Conservation (phyloP, 2,329 filamentous ascomycete genomes). For the Xylariaceae sp. region DNA sequence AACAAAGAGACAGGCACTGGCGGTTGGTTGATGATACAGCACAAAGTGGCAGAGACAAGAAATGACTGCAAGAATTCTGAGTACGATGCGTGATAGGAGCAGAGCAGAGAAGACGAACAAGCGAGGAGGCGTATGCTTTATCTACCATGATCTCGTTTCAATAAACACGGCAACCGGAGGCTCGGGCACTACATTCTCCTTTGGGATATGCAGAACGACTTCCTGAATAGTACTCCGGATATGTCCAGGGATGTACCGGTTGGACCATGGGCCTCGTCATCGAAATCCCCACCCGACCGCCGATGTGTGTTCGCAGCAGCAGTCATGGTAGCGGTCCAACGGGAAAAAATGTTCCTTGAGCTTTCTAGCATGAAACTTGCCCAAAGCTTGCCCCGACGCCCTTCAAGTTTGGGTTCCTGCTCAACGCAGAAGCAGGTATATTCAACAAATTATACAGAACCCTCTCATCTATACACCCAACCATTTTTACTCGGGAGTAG, state of each 20-base stretch:
- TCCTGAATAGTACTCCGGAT: not conserved
- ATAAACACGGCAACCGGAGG: not conserved
- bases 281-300: not conserved
- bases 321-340: too few species aligned
- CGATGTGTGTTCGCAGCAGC: not conserved
- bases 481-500: too few species aligned
- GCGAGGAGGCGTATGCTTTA: not conserved
- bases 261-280: not conserved
- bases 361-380: not conserved
- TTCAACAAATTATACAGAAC: too few species aligned
- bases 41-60: not conserved
- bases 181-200: not conserved
- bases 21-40: too few species aligned
- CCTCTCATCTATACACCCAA: too few species aligned
- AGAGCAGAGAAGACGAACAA: not conserved
- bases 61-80: not conserved
- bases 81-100: not conserved
- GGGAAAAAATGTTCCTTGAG: not conserved
- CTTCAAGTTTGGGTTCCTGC: too few species aligned
- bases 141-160: not conserved
- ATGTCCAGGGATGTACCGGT: not conserved
- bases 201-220: not conserved
- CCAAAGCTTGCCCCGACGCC: too few species aligned
- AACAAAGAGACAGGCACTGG: not conserved
- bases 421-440: too few species aligned